Evolutionary conservation across 371 early-diverging fungal species (phyloP).

Genomic region (Umbelopsis sp.): DNA sequence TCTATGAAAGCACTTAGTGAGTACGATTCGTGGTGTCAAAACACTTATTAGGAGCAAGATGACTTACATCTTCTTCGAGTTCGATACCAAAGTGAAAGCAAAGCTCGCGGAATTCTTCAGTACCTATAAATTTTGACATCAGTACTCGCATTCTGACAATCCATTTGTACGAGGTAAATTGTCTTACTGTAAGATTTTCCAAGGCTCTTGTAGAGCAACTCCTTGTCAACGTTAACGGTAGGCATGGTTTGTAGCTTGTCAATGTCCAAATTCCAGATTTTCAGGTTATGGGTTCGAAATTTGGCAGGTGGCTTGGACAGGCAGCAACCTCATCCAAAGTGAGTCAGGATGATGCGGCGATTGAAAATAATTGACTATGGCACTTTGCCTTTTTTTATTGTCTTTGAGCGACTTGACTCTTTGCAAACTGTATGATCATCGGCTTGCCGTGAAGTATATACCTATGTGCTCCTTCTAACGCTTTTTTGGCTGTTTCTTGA

Average conservation of each 20-base stretch:
- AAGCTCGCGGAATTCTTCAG: constrained; percentile 93
- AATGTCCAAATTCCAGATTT: constrained; percentile 9
- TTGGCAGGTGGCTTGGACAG: constrained; percentile 10
- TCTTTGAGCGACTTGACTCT: background rate
- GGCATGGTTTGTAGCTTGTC: constrained; percentile 69
- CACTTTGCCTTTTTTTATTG: background rate
- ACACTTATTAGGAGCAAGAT: background rate
- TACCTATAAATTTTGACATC: constrained; percentile 46
- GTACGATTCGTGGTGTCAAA: background rate
- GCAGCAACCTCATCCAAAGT: background rate
- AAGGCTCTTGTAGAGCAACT: constrained; percentile 82
- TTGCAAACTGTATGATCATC: constrained; percentile 33
- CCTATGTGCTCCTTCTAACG: constrained; percentile 40
- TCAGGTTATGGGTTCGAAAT: background rate
- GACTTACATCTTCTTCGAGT: constrained; percentile 94
- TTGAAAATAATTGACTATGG: background rate
- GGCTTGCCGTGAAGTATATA: constrained; percentile 39
- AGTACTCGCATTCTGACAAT: constrained; percentile 14
- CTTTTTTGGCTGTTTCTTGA: constrained; percentile 26
- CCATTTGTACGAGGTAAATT: constrained; percentile 14
- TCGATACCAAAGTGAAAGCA: constrained; percentile 99
- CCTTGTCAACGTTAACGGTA: constrained; percentile 92
- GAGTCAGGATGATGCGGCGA: constrained; percentile 17
- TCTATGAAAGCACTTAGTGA: constrained; percentile 48
- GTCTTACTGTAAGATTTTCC: constrained; percentile 78